Conservation (phyloP, 495 filamentous ascomycete species). For the Aspergillus baeticus region DNA sequence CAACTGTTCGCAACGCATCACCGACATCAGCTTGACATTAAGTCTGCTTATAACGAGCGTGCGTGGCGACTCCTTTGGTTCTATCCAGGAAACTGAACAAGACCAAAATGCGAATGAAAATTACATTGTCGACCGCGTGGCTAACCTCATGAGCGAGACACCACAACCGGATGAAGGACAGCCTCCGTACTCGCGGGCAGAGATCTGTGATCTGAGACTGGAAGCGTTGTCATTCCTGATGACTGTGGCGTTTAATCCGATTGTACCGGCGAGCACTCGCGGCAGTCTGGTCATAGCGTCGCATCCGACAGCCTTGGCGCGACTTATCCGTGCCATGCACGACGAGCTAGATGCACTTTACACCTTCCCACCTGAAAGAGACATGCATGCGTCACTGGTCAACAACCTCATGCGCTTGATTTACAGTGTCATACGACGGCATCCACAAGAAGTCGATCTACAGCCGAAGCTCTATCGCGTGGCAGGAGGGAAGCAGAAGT, state of each 20-base stretch:
- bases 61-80: constrained; percentile 56
- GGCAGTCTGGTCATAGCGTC: constrained; percentile 52
- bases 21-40: constrained; percentile 57
- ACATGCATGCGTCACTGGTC: constrained; percentile 46
- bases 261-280: constrained; percentile 37
- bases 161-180: constrained; percentile 49
- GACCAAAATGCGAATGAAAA: constrained; percentile 56
- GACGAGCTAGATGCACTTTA: constrained; percentile 64
- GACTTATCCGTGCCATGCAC: constrained; percentile 61
- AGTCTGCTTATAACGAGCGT: constrained; percentile 60
- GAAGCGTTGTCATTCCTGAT: constrained; percentile 57
- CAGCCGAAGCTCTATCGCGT: constrained; percentile 55
- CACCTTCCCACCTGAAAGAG: constrained; percentile 42
- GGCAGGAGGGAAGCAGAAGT: constrained; percentile 62
- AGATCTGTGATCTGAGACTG: constrained; percentile 56
- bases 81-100: constrained; percentile 52
- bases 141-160: constrained; percentile 57
- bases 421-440: constrained; percentile 53
- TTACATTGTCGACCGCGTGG: constrained; percentile 59
- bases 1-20: constrained; percentile 54
- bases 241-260: constrained; percentile 43
- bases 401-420: constrained; percentile 63
- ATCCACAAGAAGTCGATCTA: constrained; percentile 50
- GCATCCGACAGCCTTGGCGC: constrained; percentile 54
- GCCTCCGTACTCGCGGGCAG: constrained; percentile 42